Conservation (phyloP, 495 filamentous ascomycete genomes). For the Cladorrhinum samala region DNA sequence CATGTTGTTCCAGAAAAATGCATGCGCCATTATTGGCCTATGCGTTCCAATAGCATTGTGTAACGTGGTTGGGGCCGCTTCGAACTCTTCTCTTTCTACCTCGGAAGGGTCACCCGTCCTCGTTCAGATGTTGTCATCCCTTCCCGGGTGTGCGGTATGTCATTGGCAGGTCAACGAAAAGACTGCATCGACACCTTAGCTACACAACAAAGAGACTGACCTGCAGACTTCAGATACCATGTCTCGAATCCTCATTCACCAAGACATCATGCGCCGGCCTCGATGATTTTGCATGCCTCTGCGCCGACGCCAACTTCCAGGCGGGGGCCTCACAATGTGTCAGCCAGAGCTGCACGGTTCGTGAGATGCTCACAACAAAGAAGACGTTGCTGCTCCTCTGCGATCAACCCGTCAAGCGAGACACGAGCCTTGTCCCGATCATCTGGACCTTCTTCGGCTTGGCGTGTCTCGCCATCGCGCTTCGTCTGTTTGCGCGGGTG, state of each 20-base stretch:
- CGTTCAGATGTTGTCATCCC: too few relatives aligned
- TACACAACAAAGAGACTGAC: too few relatives aligned
- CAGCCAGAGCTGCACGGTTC: not conserved
- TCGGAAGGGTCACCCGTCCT: too few relatives aligned
- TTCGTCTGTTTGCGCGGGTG: constrained; percentile 24
- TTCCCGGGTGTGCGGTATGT: too few relatives aligned
- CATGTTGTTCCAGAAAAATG: too few relatives aligned
- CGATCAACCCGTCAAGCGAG: not conserved
- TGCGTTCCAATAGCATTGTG: too few relatives aligned
- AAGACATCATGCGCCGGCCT: constrained; percentile 12
- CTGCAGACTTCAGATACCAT: constrained; percentile 2
- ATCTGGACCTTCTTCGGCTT: constrained; percentile 20
- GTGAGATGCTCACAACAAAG: constrained; percentile 16
- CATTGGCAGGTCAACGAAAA: too few relatives aligned
- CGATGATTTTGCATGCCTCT: constrained; percentile 21
- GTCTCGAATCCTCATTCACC: constrained; percentile 3
- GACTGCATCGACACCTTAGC: too few relatives aligned
- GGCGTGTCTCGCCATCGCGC: constrained; percentile 16
- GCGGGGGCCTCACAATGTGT: constrained; percentile 16
- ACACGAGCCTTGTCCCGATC: constrained; percentile 12
- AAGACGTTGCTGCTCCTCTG: constrained; percentile 18
- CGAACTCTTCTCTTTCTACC: too few relatives aligned
- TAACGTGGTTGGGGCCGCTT: too few relatives aligned
- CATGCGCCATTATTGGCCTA: too few relatives aligned
- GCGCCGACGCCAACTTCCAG: constrained; percentile 9